Base-by-base conservation (phyloP, 2,329 filamentous ascomycete genomes). In the Thermothelomyces thermophilus region DNA sequence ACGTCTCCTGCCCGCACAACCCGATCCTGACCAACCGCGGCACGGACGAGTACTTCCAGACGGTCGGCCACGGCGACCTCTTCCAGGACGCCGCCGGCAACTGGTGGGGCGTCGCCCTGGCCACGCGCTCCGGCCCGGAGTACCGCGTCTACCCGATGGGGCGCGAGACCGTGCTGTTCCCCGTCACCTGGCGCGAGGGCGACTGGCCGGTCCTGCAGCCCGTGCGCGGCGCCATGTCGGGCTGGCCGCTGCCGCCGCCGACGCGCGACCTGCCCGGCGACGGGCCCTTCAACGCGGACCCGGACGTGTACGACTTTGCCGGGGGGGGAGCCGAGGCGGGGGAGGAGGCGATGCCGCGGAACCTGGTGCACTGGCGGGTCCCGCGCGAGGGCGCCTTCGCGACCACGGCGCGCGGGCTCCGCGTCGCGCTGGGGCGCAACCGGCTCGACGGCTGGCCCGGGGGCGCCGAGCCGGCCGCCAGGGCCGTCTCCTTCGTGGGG, bases 41-140 rank as follows among this genome's bases (percentile, higher is more conserved):
- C 22, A 68, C 68, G 4, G 52, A 64, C 14, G 62, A 66, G 41
- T 69, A 68, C 50, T 69, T 73, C 56, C 70, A 73, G 41, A 67
- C 67, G 1, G 67, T 71, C 4, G 70, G 73, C 1, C 72, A 75
- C 50, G 70, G 60, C 1, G 71, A 74, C 53, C 55, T 74, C 0
- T 73, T 74, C 57, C 70, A 72, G 41, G 70, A 73, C 41, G 37
- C 55, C 0, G 31, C 56, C 0, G 74, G 72, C 0, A 70, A 74
- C 26, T 81, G 77, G 77, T 79, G 75, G 76, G 72, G 68, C 0
- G 64, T 73, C 5, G 68, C 69, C 1, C 62, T 81, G 1, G 66
- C 71, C 0, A 74, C 71, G 0, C 66, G 76, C 2, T 68, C 66
- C 14, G 73, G 70, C 0, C 68, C 70, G 0, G 62, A 63, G 14